phyloP scores from a whole-genome alignment of 129 eudicot genomes.

The Tagetes patula region DNA sequence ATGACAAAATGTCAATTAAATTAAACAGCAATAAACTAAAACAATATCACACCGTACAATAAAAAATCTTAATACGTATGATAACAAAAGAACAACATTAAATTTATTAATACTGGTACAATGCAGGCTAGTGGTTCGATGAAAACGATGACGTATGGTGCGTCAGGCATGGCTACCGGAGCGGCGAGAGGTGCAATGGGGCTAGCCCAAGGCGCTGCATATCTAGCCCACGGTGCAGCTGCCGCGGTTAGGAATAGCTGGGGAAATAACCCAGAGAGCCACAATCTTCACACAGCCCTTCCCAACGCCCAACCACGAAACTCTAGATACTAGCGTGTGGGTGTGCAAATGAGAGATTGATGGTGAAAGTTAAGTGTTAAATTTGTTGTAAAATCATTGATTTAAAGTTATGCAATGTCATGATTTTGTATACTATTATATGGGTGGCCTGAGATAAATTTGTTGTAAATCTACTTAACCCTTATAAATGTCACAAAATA shows the following conservation, averaged over 20 bases:
- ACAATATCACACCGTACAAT: neutral
- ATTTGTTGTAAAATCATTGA: neutral
- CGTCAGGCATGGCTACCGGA: slow-evolving; percentile 54
- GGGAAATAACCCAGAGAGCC: slow-evolving; percentile 37
- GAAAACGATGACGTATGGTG: slow-evolving; percentile 70
- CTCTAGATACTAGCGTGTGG: slow-evolving; percentile 20
- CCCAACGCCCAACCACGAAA: slow-evolving; percentile 28
- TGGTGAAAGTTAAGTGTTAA: neutral
- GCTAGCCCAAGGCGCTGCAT: slow-evolving; percentile 73
- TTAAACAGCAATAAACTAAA: neutral
- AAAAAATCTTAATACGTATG: neutral
- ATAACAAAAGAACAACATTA: neutral
- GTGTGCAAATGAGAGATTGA: neutral
- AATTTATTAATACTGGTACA: neutral
- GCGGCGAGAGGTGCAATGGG: slow-evolving; percentile 55
- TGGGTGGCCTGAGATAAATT: neutral
- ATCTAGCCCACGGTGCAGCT: slow-evolving; percentile 72
- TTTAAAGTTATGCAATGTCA: neutral
- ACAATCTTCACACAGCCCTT: slow-evolving; percentile 33
- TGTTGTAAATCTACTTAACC: neutral
- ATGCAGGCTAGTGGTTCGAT: slow-evolving; percentile 59
- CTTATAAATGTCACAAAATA: too few relatives aligned
- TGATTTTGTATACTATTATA: neutral
- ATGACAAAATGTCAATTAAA: too few relatives aligned
- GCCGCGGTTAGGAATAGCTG: slow-evolving; percentile 45